Conservation (phyloP, 1,139 yeast genomes). For the Nakaseomyces nivariensis region DNA sequence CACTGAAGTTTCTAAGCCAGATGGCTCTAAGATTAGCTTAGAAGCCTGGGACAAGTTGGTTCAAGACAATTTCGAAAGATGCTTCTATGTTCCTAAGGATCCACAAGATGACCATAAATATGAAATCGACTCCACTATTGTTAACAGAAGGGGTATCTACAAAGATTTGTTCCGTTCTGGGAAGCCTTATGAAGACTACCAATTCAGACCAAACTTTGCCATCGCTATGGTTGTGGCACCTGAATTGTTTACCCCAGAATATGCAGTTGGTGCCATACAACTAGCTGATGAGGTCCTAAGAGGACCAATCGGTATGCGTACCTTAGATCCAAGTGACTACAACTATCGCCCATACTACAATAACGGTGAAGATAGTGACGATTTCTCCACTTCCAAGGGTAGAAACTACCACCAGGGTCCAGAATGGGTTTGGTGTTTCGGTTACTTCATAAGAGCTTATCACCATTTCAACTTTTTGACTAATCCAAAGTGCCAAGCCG, state of each 20-base stretch:
- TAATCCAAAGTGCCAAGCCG: conserved; percentile 19
- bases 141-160: conserved; percentile 88
- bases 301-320: conserved; percentile 88
- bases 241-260: conserved; percentile 58
- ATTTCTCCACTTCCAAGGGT: conserved; percentile 90
- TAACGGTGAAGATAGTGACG: conserved; percentile 70
- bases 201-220: conserved; percentile 82
- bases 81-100: conserved; percentile 64
- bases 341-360: conserved; percentile 84
- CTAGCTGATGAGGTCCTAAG: conserved; percentile 64
- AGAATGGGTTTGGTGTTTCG: conserved; percentile 93
- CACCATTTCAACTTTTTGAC: conserved; percentile 41
- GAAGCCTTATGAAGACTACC: conserved; percentile 88
- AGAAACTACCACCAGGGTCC: conserved; percentile 98
- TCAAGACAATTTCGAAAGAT: conserved; percentile 64
- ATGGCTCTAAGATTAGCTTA: conserved; percentile 44
- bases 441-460: conserved; percentile 77
- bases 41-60: conserved; percentile 64
- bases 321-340: conserved; percentile 85
- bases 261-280: conserved; percentile 54
- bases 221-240: conserved; percentile 93
- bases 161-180: conserved; percentile 77
- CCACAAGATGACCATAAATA: conserved; percentile 45
- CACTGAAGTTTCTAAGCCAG: conserved; percentile 45
- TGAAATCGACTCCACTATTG: conserved; percentile 51